Evolutionary conservation across 768 basidiomycete species (phyloP), one percentile per base, ranked within the genome.

Genomic region (Mycena maculata): DNA sequence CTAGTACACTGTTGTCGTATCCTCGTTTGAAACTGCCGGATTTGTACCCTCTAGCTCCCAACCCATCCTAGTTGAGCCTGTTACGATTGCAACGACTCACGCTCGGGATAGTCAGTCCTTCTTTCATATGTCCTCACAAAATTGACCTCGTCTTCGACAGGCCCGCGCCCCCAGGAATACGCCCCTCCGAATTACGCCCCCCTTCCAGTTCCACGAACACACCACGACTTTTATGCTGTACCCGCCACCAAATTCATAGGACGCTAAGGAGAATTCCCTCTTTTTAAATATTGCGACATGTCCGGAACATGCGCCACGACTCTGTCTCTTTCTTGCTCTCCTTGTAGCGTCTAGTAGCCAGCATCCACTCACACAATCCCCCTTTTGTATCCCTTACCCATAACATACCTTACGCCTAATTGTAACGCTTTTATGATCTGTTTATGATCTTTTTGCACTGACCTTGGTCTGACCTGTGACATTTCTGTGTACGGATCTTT

Each of bases 81-180:
- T 88, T 28, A 83, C 85, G 70, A 86, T 88, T 53, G 83, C 83
- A 25, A 86, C 86, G 5, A 81, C 83, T 77, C 80, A 85, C 64
- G 81, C 82, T 12, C 82, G 81, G 30, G 69, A 71, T 58, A 67
- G 69, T 71, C 52, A 63, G 69, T 67, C 12, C 8, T n/a, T 3
- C 36, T 2, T 41, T 54, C 42, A 15, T 33, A 16, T 16, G 23
- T 27, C 30, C n/a, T 20, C 10, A 16, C 20, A 11, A 16, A 31
- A 47, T 50, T 63, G 38, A 67, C 39, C 11, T 39, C 3, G 2
- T 54, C 16, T 27, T 33, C 4, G 36, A 57, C 18, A 74, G 87
- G 86, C 23, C 84, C 85, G 20, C 82, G 84, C 27, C 81, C 84
- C 25, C 77, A 79, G 25, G 82, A 82, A 20, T 86, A 86, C 71